Base-by-base conservation (phyloP, 257 asterid genomes). In the Solanum chmielewskii region DNA sequence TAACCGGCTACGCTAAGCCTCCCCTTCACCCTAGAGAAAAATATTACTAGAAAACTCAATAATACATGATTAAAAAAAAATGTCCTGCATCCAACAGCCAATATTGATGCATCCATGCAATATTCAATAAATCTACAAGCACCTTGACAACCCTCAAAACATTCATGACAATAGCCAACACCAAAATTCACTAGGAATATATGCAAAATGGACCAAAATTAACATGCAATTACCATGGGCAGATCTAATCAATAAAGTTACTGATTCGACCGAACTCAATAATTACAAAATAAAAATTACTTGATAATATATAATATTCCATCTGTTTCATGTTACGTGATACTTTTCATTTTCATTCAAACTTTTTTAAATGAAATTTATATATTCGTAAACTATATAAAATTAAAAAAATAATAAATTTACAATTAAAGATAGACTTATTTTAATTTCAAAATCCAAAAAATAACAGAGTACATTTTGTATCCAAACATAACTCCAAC, bases 241-340 rank as follows among this genome's bases (percentile, higher is more conserved):
- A 4, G 2, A 69, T 69, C 76, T 69, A 31, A 16, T 7, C 21
- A 7, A 31, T 68, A 27, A 29, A 29, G 4, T 66, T 2, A 66
- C 31, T 1, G 4, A 5, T 13, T 68, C 41, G 3, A 7, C 23
- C 29, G 2, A 68, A 68, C 11, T 68, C 31, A 14, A 16, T 69
- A 68, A 29, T 0, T 49, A 14, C 21, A 7, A 49, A 49, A 49
- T 7, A 49, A 49, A 45, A 49, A 49, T 2, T 20, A 49, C 21
- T 49, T 49, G 21, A 49, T 15, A 49, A 49, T 49, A 49, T 47
- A 47, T 49, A 47, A 47, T 15, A 47, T 2, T 2, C 56, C 20
- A 1, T 13, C 18, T 47, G 0, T 14, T 18, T 0, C 56, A 1
- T 13, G 0, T 47, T 1, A 13, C 0, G 56, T 14, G 7, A 47